phyloP scores from a whole-genome alignment of 2,329 filamentous ascomycete species.

The Alternaria sp. region DNA sequence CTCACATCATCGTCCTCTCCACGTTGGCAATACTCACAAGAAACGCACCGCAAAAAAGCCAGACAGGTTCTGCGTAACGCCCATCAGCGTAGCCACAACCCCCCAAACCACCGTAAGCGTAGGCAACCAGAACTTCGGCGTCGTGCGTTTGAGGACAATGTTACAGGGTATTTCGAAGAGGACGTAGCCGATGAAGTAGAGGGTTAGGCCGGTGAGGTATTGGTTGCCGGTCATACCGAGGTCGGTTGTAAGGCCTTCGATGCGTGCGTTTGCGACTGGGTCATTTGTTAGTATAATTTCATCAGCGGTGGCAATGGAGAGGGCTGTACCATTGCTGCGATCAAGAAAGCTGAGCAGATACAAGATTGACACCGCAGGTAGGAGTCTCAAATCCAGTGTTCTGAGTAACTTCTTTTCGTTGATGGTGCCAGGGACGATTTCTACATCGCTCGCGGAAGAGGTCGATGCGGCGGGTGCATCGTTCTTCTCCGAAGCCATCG shows the following conservation, averaged over 20 bases:
- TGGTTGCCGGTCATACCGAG: slow-evolving; percentile 52
- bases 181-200: slow-evolving; percentile 67
- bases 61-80: slow-evolving; percentile 54
- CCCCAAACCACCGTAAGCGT: slow-evolving; percentile 60
- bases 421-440: slow-evolving; percentile 39
- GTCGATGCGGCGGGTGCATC: slow-evolving; percentile 23
- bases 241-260: slow-evolving; percentile 45
- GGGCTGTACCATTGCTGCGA: slow-evolving; percentile 41
- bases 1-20: not conserved
- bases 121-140: slow-evolving; percentile 54
- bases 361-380: slow-evolving; percentile 52
- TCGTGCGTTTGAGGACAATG: slow-evolving; percentile 64
- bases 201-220: slow-evolving; percentile 69
- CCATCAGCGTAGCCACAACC: slow-evolving; percentile 58
- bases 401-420: slow-evolving; percentile 65
- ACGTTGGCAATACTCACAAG: slow-evolving; percentile 53
- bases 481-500: slow-evolving; percentile 34
- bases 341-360: slow-evolving; percentile 51
- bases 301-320: not conserved
- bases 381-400: slow-evolving; percentile 56
- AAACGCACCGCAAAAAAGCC: slow-evolving; percentile 56
- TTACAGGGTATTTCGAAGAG: slow-evolving; percentile 65
- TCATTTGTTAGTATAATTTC: not conserved
- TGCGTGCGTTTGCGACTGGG: slow-evolving; percentile 54
- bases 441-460: slow-evolving; percentile 35